phyloP scores from a whole-genome alignment of 2,329 filamentous ascomycete genomes.

The Aspergillus costaricaensis region DNA sequence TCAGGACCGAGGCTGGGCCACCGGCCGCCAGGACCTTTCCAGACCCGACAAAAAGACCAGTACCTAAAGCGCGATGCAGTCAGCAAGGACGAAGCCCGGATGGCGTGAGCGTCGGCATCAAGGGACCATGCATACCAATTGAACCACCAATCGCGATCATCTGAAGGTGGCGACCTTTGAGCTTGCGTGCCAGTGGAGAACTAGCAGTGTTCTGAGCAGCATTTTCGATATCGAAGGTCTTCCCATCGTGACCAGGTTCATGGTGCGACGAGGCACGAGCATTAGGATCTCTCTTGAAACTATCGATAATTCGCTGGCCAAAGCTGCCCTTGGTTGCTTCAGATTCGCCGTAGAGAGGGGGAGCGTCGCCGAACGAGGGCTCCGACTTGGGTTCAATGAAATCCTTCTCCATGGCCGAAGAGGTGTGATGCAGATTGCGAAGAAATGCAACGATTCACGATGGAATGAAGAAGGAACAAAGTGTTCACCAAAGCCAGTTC shows the following conservation, averaged over 20 bases:
- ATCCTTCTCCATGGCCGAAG: conserved; percentile 37
- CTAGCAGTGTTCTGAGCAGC: conserved; percentile 66
- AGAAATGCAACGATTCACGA: neutral
- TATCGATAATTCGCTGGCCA: conserved; percentile 39
- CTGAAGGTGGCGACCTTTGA: conserved; percentile 85
- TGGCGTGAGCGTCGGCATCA: neutral
- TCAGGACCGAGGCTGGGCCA: conserved; percentile 74
- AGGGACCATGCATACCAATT: conserved; percentile 60
- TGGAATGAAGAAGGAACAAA: neutral
- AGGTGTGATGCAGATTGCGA: neutral
- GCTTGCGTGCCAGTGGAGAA: conserved; percentile 71
- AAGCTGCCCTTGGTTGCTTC: conserved; percentile 25
- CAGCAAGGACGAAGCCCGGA: neutral
- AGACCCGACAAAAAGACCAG: conserved; percentile 84
- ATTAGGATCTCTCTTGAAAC: conserved; percentile 50
- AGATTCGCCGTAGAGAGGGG: conserved; percentile 36
- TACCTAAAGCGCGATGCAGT: conserved; percentile 53
- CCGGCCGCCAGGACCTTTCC: conserved; percentile 69
- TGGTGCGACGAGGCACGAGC: conserved; percentile 33
- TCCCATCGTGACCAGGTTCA: conserved; percentile 54
- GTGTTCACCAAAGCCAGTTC: neutral
- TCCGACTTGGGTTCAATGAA: conserved; percentile 27
- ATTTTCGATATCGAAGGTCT: conserved; percentile 64
- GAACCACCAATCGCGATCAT: conserved; percentile 98
- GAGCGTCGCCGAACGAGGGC: conserved; percentile 25